These are phyloP conservation scores for Fusarium zealandicum DNA, from an alignment of 2,329 filamentous ascomycete genomes.

Conservation along the genomic window DNA sequence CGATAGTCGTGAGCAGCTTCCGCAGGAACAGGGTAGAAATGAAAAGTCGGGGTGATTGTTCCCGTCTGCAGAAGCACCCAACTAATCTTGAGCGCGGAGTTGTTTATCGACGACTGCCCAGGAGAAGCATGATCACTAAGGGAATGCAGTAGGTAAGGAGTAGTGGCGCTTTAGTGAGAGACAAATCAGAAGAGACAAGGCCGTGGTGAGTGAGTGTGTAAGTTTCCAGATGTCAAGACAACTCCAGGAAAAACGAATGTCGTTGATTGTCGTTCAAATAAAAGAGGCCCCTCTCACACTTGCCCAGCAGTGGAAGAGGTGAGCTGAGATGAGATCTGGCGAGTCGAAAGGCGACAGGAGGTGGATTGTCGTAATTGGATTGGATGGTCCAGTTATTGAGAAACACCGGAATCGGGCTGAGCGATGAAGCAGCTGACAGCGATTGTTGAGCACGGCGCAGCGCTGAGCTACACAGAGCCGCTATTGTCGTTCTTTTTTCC, in stretches of 20 bases:
- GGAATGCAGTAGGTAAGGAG: conserved; percentile 2
- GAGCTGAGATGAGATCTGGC: background rate
- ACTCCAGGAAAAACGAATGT: conserved; percentile 4
- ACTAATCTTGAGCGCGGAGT: conserved; percentile 13
- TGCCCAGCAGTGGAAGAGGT: background rate
- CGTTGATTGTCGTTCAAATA: conserved; percentile 4
- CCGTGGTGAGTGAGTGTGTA: conserved; percentile 6
- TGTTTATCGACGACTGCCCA: conserved; percentile 27
- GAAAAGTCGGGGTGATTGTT: background rate
- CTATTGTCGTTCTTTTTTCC: conserved; percentile 15
- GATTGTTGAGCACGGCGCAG: conserved; percentile 12
- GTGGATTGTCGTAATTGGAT: conserved; percentile 7
- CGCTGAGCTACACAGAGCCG: conserved; percentile 18
- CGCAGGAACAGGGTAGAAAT: background rate
- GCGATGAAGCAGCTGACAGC: conserved; percentile 24
- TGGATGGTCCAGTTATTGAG: conserved; percentile 4
- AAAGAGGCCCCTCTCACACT: background rate
- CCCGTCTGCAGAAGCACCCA: conserved; percentile 20
- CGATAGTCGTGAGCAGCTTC: conserved; percentile 11
- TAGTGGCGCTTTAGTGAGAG: background rate
- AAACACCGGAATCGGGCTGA: conserved; percentile 16
- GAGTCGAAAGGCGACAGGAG: background rate
- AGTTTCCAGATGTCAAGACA: background rate
- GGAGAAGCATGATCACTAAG: conserved; percentile 37
- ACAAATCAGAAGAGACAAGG: background rate